Evolutionary conservation across 306 rosid species (phyloP).

Genomic region (Oemleria cerasiformis): DNA sequence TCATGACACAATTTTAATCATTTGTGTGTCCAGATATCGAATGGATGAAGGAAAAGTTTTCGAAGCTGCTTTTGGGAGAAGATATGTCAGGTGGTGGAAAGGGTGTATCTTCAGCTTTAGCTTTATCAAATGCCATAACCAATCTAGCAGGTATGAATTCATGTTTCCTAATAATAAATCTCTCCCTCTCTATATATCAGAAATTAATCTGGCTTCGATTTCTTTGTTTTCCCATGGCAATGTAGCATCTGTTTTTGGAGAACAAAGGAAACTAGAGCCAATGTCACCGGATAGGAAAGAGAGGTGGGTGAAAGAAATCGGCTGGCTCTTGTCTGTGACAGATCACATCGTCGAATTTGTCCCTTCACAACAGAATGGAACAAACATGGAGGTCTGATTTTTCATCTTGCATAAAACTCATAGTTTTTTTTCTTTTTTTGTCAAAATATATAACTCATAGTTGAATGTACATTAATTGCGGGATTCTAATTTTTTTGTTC

Average conservation of each 20-base stretch:
- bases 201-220: not conserved
- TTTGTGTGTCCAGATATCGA: constrained; percentile 53
- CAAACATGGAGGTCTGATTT: constrained; percentile 63
- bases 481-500: not conserved
- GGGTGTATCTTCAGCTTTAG: constrained; percentile 93
- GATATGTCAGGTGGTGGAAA: constrained; percentile 99
- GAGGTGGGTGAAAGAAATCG: constrained; percentile 86
- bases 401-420: no score
- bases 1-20: not conserved
- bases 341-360: constrained; percentile 87
- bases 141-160: constrained; percentile 71
- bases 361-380: constrained; percentile 79
- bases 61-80: constrained; percentile 90
- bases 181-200: no score
- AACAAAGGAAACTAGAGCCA: constrained; percentile 66
- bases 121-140: constrained; percentile 89
- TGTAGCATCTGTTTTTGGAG: constrained; percentile 90
- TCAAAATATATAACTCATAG: no score
- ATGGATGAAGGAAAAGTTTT: constrained; percentile 73
- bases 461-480: not conserved
- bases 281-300: constrained; percentile 60
- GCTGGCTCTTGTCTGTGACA: constrained; percentile 84
- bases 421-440: no score
- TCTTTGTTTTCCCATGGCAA: constrained; percentile 2
- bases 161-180: no score